Conservation (phyloP, 331 rosid genomes). For the Dryas integrifolia region DNA sequence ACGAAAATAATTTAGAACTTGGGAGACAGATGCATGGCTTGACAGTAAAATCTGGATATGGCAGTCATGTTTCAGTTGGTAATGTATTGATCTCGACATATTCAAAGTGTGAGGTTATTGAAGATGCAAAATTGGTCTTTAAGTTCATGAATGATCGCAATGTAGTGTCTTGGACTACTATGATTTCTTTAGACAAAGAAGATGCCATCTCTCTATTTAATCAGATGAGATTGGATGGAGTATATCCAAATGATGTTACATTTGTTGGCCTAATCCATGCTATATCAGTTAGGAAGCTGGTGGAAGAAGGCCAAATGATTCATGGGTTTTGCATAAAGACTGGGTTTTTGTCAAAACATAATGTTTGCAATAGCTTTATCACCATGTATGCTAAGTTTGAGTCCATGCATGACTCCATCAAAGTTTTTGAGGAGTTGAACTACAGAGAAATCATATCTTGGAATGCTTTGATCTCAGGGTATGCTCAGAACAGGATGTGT, state of each 20-base stretch:
- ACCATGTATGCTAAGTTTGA: slow-evolving; percentile 87
- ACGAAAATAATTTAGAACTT: slow-evolving; percentile 51
- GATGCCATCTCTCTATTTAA: slow-evolving; percentile 58
- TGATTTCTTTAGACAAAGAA: slow-evolving; percentile 67
- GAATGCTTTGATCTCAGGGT: slow-evolving; percentile 90
- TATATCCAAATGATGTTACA: slow-evolving; percentile 83
- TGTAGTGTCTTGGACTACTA: slow-evolving; percentile 88
- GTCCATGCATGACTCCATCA: slow-evolving; percentile 56
- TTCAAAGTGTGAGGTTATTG: slow-evolving; percentile 54
- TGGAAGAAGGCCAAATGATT: slow-evolving; percentile 54
- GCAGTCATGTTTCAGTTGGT: slow-evolving; percentile 53
- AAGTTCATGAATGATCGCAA: slow-evolving; percentile 46
- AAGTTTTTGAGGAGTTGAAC: slow-evolving; percentile 71
- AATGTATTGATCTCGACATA: slow-evolving; percentile 83
- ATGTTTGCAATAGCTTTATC: slow-evolving; percentile 71
- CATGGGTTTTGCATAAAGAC: slow-evolving; percentile 71
- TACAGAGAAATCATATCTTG: slow-evolving; percentile 66
- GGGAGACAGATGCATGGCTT: slow-evolving; percentile 74
- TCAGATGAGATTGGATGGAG: slow-evolving; percentile 62
- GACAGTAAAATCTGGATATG: slow-evolving; percentile 58
- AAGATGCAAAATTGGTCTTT: slow-evolving; percentile 66
- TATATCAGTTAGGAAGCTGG: slow-evolving; percentile 47
- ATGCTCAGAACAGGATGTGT: slow-evolving; percentile 64
- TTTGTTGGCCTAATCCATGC: slow-evolving; percentile 74
- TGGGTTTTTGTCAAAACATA: slow-evolving; percentile 43